Evolutionary conservation across 2,329 filamentous ascomycete species (phyloP).

Genomic region (Pseudopyrenochaeta lycopersici): DNA sequence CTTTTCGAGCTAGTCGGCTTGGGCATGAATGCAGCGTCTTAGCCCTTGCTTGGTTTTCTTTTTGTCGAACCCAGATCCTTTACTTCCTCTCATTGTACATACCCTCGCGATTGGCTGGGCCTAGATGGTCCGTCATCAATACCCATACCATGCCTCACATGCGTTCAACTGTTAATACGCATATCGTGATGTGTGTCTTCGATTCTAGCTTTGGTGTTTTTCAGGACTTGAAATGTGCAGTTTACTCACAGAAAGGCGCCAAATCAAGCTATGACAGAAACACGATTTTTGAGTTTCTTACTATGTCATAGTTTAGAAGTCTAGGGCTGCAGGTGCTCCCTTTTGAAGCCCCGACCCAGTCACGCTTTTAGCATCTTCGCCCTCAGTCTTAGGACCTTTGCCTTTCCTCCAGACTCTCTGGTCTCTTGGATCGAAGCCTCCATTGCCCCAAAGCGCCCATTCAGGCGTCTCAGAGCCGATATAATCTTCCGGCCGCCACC

Average conservation of each 20-base stretch:
- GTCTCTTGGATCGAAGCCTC: conserved; percentile 92
- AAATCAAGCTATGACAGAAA: too few species aligned
- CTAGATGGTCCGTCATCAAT: neutral
- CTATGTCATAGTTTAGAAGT: conserved; percentile 12
- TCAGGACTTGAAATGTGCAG: too few species aligned
- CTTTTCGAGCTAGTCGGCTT: conserved; percentile 72
- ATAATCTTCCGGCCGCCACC: conserved; percentile 90
- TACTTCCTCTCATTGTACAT: neutral
- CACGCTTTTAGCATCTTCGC: conserved; percentile 8
- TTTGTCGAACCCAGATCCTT: neutral
- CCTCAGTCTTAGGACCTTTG: conserved; percentile 58
- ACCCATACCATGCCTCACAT: too few species aligned
- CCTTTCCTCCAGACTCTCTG: conserved; percentile 88
- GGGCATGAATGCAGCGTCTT: conserved; percentile 42
- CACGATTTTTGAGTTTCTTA: neutral
- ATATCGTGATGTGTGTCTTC: too few species aligned
- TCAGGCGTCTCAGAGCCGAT: conserved; percentile 85
- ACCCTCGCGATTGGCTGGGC: neutral
- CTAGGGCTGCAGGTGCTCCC: conserved; percentile 12
- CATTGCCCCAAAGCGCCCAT: conserved; percentile 94
- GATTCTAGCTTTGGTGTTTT: too few species aligned
- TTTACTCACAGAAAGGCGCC: too few species aligned
- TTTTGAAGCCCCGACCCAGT: neutral
- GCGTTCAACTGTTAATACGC: too few species aligned
- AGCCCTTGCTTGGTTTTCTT: neutral